phyloP scores from a whole-genome alignment of 192 early-diverging fungal genomes.

The Linderina pennispora region DNA sequence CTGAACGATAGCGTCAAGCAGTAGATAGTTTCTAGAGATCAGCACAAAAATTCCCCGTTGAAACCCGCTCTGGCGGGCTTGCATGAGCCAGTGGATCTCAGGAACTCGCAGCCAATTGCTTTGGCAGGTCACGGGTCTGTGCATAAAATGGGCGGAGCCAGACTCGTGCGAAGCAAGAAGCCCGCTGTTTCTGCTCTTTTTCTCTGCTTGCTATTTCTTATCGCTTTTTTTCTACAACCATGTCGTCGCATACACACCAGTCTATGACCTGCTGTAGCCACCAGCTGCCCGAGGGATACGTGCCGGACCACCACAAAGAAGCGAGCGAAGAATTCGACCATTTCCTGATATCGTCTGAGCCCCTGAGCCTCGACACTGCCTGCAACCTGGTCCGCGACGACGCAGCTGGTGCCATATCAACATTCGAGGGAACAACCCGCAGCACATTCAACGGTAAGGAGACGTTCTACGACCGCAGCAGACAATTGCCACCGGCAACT shows the following conservation, averaged over 20 bases:
- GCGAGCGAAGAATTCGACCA: slow-evolving; percentile 27
- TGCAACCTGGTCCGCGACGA: slow-evolving; percentile 59
- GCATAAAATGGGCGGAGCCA: too few species aligned
- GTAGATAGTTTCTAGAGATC: not conserved
- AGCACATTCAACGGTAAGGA: slow-evolving; percentile 73
- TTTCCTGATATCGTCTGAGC: slow-evolving; percentile 50
- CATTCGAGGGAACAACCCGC: slow-evolving; percentile 85
- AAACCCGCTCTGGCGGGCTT: too few species aligned
- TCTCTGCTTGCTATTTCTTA: not conserved
- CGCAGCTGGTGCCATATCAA: slow-evolving; percentile 79
- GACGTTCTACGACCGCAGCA: not conserved
- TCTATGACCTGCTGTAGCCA: slow-evolving; percentile 38
- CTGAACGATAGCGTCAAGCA: slow-evolving; percentile 50
- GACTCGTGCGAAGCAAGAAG: too few species aligned
- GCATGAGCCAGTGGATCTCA: too few species aligned
- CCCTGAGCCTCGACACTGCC: slow-evolving; percentile 53
- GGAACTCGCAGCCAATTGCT: too few species aligned
- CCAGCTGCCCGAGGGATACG: slow-evolving; percentile 20
- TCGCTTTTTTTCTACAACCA: not conserved
- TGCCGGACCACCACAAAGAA: slow-evolving; percentile 24
- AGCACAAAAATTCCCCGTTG: slow-evolving; percentile 1
- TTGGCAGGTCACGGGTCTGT: too few species aligned
- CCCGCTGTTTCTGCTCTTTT: too few species aligned
- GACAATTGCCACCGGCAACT: too few species aligned
- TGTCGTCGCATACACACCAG: not conserved